Evolutionary conservation across 768 basidiomycete species (phyloP).

Genomic region (Termitomyces eurrhizus): DNA sequence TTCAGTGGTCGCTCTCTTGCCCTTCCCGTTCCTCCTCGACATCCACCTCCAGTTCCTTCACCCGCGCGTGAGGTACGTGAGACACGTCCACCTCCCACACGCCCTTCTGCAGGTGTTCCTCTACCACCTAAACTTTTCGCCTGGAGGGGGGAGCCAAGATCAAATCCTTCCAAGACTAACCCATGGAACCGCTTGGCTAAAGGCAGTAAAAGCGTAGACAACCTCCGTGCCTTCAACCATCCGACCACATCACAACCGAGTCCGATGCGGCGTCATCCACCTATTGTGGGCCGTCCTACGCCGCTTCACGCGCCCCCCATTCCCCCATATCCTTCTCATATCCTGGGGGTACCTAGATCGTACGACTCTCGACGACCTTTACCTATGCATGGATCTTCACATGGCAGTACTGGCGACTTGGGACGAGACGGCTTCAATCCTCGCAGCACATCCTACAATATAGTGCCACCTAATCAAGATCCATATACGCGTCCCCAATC

Average conservation of each 20-base stretch:
- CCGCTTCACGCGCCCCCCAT: slow-evolving; percentile 14
- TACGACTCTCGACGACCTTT: slow-evolving; percentile 42
- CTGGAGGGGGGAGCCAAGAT: slow-evolving; percentile 46
- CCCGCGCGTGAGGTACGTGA: slow-evolving; percentile 31
- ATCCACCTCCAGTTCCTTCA: slow-evolving; percentile 34
- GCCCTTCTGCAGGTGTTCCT: slow-evolving; percentile 34
- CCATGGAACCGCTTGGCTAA: slow-evolving; percentile 28
- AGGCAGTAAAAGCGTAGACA: slow-evolving; percentile 57
- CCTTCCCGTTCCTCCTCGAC: slow-evolving; percentile 34
- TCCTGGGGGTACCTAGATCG: slow-evolving; percentile 37
- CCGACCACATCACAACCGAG: slow-evolving; percentile 33
- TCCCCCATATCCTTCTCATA: slow-evolving; percentile 20
- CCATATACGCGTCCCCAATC: slow-evolving; percentile 64
- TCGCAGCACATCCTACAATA: slow-evolving; percentile 20
- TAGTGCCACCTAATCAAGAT: slow-evolving; percentile 47
- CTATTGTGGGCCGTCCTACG: slow-evolving; percentile 28
- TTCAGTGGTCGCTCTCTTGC: slow-evolving; percentile 27
- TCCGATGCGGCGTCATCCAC: slow-evolving; percentile 29
- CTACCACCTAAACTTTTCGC: slow-evolving; percentile 46
- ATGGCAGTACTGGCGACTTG: slow-evolving; percentile 28
- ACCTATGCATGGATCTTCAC: slow-evolving; percentile 37
- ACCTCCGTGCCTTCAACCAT: slow-evolving; percentile 36
- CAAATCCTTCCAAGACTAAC: slow-evolving; percentile 28
- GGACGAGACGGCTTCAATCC: slow-evolving; percentile 23
- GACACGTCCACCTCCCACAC: slow-evolving; percentile 26